These are phyloP conservation scores for Monosporascus sp. DNA, from an alignment of 2,329 filamentous ascomycete species.

Conservation along the genomic window DNA sequence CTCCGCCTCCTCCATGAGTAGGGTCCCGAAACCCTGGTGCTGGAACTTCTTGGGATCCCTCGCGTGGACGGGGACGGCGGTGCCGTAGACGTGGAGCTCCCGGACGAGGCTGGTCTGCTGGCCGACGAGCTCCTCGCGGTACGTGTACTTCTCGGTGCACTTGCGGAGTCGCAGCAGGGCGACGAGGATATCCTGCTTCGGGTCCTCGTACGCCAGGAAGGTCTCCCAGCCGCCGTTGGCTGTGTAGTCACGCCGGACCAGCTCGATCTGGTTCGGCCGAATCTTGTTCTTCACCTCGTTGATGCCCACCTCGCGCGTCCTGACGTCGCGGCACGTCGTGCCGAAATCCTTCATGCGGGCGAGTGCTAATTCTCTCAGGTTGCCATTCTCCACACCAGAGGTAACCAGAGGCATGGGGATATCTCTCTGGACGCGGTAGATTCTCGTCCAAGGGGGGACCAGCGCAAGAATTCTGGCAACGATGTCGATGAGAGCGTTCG, in stretches of 20 bases:
- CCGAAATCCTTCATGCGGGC: conserved; percentile 99
- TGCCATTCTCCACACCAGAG: conserved; percentile 95
- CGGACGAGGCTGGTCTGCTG: conserved; percentile 90
- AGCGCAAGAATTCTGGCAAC: conserved; percentile 94
- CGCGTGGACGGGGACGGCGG: conserved; percentile 94
- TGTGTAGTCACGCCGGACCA: conserved; percentile 86
- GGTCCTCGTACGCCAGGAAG: conserved; percentile 95
- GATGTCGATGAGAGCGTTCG: conserved; percentile 91
- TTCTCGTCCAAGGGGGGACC: conserved; percentile 94
- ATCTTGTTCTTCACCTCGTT: conserved; percentile 99
- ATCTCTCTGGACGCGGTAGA: conserved; percentile 96
- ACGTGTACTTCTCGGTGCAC: conserved; percentile 88
- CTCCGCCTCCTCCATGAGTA: conserved; percentile 97
- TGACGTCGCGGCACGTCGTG: conserved; percentile 91
- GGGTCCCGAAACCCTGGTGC: conserved; percentile 92
- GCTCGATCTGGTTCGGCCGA: conserved; percentile 88
- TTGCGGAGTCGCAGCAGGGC: conserved; percentile 83
- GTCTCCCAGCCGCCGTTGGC: conserved; percentile 99
- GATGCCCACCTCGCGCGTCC: conserved; percentile 93
- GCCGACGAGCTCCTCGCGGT: conserved; percentile 75
- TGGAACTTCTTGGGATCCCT: conserved; percentile 95
- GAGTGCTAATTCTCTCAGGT: conserved; percentile 85
- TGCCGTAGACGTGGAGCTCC: conserved; percentile 94
- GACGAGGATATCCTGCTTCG: conserved; percentile 96
- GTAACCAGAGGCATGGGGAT: conserved; percentile 99